Evolutionary conservation across 129 eudicot genomes (phyloP).

Genomic region (Cynara cardunculus): DNA sequence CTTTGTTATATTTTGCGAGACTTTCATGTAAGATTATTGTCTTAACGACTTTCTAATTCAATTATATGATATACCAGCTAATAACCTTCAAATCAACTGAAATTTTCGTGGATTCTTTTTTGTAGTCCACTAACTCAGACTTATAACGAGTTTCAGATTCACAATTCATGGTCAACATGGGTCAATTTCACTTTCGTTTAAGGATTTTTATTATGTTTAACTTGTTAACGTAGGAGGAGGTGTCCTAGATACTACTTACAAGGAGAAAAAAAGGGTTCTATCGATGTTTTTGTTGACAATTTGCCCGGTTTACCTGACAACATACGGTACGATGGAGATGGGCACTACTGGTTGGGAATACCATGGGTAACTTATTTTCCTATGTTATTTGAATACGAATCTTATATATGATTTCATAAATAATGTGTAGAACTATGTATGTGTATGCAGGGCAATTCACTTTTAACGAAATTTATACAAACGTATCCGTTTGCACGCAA

Average conservation of each 20-base stretch:
- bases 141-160: not conserved
- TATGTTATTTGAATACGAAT: not conserved
- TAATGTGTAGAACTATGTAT: not conserved
- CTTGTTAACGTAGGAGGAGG: constrained; percentile 44
- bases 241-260: constrained; percentile 56
- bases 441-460: constrained; percentile 12
- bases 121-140: not conserved
- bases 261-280: constrained; percentile 58
- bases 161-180: not conserved
- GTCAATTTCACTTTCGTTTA: not conserved
- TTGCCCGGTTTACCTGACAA: constrained; percentile 80
- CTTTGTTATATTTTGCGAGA: constrained; percentile 69
- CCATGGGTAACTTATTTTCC: constrained; percentile 33
- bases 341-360: constrained; percentile 64
- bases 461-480: not conserved
- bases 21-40: constrained; percentile 41
- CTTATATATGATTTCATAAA: not conserved
- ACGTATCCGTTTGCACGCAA: constrained; percentile 17
- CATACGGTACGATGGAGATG: constrained; percentile 66
- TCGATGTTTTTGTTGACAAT: constrained; percentile 44
- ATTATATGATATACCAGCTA: not conserved
- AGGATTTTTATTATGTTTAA: not conserved
- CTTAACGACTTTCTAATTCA: not conserved
- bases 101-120: not conserved
- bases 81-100: not conserved